Evolutionary conservation across 768 basidiomycete species (phyloP), one percentile per base, ranked within the genome.

Genomic region (Hygrocybe punicea): DNA sequence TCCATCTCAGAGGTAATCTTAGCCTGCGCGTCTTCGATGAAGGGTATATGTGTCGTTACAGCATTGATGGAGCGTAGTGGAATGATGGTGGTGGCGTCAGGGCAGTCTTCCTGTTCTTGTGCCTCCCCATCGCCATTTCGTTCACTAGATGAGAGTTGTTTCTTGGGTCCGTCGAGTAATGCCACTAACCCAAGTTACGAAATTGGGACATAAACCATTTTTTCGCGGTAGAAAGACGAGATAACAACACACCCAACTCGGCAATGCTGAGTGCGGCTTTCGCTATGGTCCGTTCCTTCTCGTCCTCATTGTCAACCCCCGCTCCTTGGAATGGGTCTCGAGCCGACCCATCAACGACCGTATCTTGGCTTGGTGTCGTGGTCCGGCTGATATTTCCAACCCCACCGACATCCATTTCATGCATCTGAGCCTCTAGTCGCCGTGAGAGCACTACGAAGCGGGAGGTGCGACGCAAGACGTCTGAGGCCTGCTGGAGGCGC

Each of bases 261-360:
- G 95, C 92, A 8, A 98, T 85, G 37, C 85, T 94, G 63, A 98
- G 74, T n/a, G 95, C 96, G 2, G 96, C 95, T 71, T 95, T 95
- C 2, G 93, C 89, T 64, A 98, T 85, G 14, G 83, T 83, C 8
- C 96, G 80, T 65, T 97, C 95, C 69, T 85, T 86, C 62, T 92
- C 89, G 25, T 91, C 88, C 63, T 92, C 89, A 19, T 91, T 86
- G 63, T 88, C 87, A 34, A 76, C 67, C 25, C 81, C 44, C 2
- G n/a, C 17, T 29, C 33, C 24, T 16, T 34, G 44, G 6, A 40
- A 46, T 23, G 40, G 17, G 13, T 45, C 53, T 6, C 33, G 53
- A 11, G 33, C 8, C 19, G 42, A 14, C 16, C 14, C 40, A 16
- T 55, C 11, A 21, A 47, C 40, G 17, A n/a, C 17, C 3, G 51